Base-by-base conservation (phyloP, 441 rosid genomes). In the Syzygium syzygioides region DNA sequence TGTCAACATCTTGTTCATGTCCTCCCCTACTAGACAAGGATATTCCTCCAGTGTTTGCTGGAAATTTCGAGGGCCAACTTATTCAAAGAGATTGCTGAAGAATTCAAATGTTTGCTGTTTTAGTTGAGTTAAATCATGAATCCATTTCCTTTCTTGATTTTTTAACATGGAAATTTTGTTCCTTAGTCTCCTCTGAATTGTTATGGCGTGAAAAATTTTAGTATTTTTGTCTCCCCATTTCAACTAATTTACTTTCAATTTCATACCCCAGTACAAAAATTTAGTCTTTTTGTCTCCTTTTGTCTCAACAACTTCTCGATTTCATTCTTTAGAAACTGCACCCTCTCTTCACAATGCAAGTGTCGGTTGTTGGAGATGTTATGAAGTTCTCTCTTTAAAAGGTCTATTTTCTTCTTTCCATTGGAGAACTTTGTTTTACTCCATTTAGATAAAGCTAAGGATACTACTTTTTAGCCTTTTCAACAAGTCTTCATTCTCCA, bases 191-290 rank as follows among this genome's bases (percentile, higher is more conserved):
- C 4, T 18, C 0, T 66, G 1, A 9, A 68, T 32, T 19, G 26
- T 68, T 18, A 26, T 34, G 7, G 28, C 15, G 2, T 34, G 14
- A 3, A 68, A 34, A 19, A 10, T 10, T 9, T 68, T 34, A 2
- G 4, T 34, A 19, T 19, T 68, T 66, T 34, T 34, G 14, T 68
- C 79, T 5, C 48, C 15, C 79, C 15, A 34, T 68, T 19, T 19
- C 1, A 68, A 8, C 4, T 8, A 34, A 1, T 68, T 19, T 1
- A 34, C 41, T 34, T 4, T 68, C 0, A 2, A 34, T 9, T 8
- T 34, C 3, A 68, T 19, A 0, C 79, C 79, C 79, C 48, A 68
- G 1, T 34, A 10, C 2, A 3, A 45, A 45, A 45, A 7, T 45
- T 45, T 45, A 45, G 9, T 45, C 7, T 45, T 45, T 45, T 45